These are phyloP conservation scores for Leucocoprinus leucothites DNA, from an alignment of 768 basidiomycete species.

Conservation along the genomic window DNA sequence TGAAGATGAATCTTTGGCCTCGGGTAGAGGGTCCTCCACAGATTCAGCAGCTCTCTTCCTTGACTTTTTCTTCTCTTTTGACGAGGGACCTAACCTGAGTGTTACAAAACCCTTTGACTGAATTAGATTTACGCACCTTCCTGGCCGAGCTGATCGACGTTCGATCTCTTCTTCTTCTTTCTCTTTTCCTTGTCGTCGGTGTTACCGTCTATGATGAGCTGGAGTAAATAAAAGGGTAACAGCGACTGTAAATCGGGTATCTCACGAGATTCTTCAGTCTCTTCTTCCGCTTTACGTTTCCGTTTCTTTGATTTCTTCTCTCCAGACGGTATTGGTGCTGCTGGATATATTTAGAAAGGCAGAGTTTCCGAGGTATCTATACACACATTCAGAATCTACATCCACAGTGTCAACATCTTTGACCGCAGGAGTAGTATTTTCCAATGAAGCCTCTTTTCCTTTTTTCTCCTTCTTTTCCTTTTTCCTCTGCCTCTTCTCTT, in stretches of 20 bases:
- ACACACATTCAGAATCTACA: slow-evolving; percentile 21
- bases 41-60: neutral
- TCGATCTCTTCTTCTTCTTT: slow-evolving; percentile 10
- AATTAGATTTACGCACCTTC: neutral
- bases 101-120: neutral
- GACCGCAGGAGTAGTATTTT: slow-evolving; percentile 8
- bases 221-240: neutral
- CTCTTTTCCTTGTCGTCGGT: slow-evolving; percentile 12
- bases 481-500: slow-evolving; percentile 15
- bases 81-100: neutral
- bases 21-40: neutral
- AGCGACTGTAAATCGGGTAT: slow-evolving; percentile 18
- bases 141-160: neutral
- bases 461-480: slow-evolving; percentile 21
- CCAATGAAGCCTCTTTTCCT: slow-evolving; percentile 16
- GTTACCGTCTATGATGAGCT: neutral
- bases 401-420: slow-evolving; percentile 11
- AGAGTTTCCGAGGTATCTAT: neutral
- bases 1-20: slow-evolving; percentile 1
- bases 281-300: slow-evolving; percentile 17
- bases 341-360: slow-evolving; percentile 1
- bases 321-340: slow-evolving; percentile 12
- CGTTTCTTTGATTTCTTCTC: slow-evolving; percentile 28
- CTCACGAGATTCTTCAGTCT: slow-evolving; percentile 19
- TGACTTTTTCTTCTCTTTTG: neutral